Evolutionary conservation across 1,284 basidiomycete species (phyloP).

Genomic region (Moesziomyces sp.): DNA sequence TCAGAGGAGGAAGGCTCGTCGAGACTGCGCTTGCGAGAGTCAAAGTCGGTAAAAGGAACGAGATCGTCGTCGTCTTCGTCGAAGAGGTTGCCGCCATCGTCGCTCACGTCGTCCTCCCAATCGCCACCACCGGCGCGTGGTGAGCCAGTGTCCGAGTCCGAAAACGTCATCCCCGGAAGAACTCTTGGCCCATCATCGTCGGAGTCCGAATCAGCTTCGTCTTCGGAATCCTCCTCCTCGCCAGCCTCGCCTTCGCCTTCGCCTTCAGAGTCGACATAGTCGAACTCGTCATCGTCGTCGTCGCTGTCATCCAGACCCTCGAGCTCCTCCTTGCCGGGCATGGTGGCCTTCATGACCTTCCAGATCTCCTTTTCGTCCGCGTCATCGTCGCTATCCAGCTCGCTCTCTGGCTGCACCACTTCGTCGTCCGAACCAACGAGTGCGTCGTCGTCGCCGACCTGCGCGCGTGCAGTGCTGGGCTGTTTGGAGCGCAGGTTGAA

Average conservation of each 20-base stretch:
- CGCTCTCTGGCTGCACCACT: no score
- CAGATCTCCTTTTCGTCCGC: conserved; percentile 68
- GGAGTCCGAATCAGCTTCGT: conserved; percentile 14
- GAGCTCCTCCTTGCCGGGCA: conserved; percentile 73
- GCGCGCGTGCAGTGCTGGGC: conserved; percentile 12
- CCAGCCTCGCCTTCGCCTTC: conserved; percentile 12
- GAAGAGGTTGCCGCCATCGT: conserved; percentile 56
- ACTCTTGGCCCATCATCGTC: background rate
- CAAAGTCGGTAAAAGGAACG: conserved; percentile 58
- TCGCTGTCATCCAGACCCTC: conserved; percentile 67
- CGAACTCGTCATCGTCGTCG: conserved; percentile 43
- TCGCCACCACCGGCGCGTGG: conserved; percentile 3
- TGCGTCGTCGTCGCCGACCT: conserved; percentile 55
- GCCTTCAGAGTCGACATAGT: conserved; percentile 42
- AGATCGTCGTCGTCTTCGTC: conserved; percentile 67
- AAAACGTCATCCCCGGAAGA: background rate
- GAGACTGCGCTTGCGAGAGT: conserved; percentile 18
- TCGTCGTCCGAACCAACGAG: conserved; percentile 70
- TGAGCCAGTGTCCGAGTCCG: background rate
- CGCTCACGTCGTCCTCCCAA: conserved; percentile 39
- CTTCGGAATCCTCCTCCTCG: conserved; percentile 10
- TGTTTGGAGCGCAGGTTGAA: conserved; percentile 65
- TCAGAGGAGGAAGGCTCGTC: conserved; percentile 7
- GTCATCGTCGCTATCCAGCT: conserved; percentile 46
- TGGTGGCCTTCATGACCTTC: conserved; percentile 69